Conservation (phyloP, 495 filamentous ascomycete genomes). For the Penicillium lividum region DNA sequence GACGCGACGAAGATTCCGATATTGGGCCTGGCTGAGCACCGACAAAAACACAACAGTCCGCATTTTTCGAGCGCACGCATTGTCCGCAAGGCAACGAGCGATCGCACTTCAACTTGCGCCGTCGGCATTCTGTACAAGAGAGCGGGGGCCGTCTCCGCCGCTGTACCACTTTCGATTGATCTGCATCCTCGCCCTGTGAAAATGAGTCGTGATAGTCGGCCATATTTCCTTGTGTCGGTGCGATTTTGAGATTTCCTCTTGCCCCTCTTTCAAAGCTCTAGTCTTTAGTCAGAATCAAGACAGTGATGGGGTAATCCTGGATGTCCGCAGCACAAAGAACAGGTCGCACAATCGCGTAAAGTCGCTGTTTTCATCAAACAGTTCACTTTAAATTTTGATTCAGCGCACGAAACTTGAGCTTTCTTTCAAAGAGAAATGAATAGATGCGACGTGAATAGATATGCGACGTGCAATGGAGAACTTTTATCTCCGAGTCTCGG, state of each 20-base stretch:
- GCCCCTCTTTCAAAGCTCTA: neutral
- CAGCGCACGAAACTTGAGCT: neutral
- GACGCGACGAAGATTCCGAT: slow-evolving; percentile 12
- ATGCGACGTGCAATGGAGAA: slow-evolving; percentile 12
- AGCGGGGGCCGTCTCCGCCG: slow-evolving; percentile 42
- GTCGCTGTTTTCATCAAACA: neutral
- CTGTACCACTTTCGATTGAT: slow-evolving; percentile 23
- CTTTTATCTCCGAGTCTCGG: slow-evolving; percentile 19
- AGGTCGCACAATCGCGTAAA: neutral
- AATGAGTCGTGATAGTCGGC: slow-evolving; percentile 9
- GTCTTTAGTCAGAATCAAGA: neutral
- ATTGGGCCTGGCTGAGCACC: slow-evolving; percentile 22
- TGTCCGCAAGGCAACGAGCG: slow-evolving; percentile 65
- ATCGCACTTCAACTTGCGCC: slow-evolving; percentile 71
- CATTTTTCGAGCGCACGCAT: slow-evolving; percentile 54
- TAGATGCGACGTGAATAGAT: slow-evolving; percentile 3
- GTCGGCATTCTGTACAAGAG: slow-evolving; percentile 56
- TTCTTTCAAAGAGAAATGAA: neutral
- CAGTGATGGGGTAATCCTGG: neutral
- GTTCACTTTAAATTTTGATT: neutral
- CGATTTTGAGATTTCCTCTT: neutral
- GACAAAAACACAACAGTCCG: slow-evolving; percentile 37
- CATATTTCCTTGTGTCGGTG: neutral
- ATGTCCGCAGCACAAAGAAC: neutral
- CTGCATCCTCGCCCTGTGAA: slow-evolving; percentile 12